Evolutionary conservation across 768 basidiomycete genomes (phyloP).

Genomic region (Tricholoma flavovirens): DNA sequence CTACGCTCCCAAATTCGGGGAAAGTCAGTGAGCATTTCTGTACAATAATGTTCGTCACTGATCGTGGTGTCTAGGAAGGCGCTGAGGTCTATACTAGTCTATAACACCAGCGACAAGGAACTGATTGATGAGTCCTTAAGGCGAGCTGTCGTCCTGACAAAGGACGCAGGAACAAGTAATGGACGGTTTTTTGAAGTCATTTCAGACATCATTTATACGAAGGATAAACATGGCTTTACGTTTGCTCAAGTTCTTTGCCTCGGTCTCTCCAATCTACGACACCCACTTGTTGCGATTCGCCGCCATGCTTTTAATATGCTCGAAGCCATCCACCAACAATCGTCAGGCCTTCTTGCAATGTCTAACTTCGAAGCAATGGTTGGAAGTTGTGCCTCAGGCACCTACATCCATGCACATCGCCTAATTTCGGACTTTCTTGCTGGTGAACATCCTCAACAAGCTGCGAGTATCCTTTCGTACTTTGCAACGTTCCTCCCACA

Average conservation of each 20-base stretch:
- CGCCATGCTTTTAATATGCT: conserved; percentile 75
- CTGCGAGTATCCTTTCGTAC: conserved; percentile 60
- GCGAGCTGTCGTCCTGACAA: conserved; percentile 59
- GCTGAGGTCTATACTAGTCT: conserved; percentile 59
- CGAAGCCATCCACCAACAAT: conserved; percentile 64
- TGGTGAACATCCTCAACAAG: conserved; percentile 64
- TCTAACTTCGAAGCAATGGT: conserved; percentile 70
- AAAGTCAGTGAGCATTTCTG: conserved; percentile 47
- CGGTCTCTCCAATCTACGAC: conserved; percentile 80
- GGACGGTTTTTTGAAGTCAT: conserved; percentile 75
- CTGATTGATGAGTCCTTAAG: conserved; percentile 62
- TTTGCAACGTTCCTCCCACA: conserved; percentile 69
- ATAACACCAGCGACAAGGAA: conserved; percentile 45
- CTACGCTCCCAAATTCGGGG: conserved; percentile 45
- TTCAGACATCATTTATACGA: conserved; percentile 58
- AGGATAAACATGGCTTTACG: conserved; percentile 51
- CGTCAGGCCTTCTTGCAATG: conserved; percentile 61
- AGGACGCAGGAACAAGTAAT: conserved; percentile 49
- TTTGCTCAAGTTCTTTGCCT: conserved; percentile 74
- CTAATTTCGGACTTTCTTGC: conserved; percentile 75
- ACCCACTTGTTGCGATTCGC: conserved; percentile 58
- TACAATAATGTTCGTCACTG: background rate
- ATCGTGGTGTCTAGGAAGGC: conserved; percentile 54
- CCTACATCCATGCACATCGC: conserved; percentile 77
- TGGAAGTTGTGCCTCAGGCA: conserved; percentile 64